Evolutionary conservation across 805 yeast genomes (phyloP).

Genomic region (Henningerozyma blattae): DNA sequence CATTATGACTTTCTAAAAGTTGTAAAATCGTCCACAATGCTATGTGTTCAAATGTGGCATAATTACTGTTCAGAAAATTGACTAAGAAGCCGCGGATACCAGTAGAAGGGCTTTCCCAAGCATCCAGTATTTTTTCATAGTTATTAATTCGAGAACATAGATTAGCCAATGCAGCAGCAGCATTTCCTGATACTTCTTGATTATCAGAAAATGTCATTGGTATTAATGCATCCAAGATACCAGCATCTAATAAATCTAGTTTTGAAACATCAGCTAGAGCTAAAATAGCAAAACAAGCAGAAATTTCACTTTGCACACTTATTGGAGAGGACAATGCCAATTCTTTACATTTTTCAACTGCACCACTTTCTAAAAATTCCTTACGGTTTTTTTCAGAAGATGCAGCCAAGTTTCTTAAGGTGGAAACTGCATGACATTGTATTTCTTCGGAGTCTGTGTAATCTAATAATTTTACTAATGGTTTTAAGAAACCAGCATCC

Average conservation of each 20-base stretch:
- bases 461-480: slow-evolving; percentile 75
- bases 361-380: slow-evolving; percentile 89
- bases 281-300: slow-evolving; percentile 93
- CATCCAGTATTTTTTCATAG: slow-evolving; percentile 62
- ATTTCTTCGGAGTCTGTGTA: slow-evolving; percentile 88
- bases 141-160: slow-evolving; percentile 82
- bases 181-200: slow-evolving; percentile 94
- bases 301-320: slow-evolving; percentile 87
- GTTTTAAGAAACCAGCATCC: slow-evolving; percentile 91
- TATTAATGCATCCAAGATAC: slow-evolving; percentile 75
- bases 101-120: slow-evolving; percentile 71
- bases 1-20: slow-evolving; percentile 75
- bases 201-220: slow-evolving; percentile 83
- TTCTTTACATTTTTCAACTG: slow-evolving; percentile 84
- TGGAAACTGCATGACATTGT: slow-evolving; percentile 96
- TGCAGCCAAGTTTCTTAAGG: slow-evolving; percentile 92
- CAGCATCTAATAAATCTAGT: slow-evolving; percentile 68
- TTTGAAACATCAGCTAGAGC: slow-evolving; percentile 95
- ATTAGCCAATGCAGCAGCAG: slow-evolving; percentile 97
- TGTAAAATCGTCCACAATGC: slow-evolving; percentile 96
- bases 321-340: slow-evolving; percentile 79
- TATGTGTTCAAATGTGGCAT: slow-evolving; percentile 94
- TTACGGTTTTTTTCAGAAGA: slow-evolving; percentile 85
- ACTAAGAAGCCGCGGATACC: slow-evolving; percentile 79
- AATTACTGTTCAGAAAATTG: slow-evolving; percentile 68